Percentiles rank a stretch among this genome's conserved stretches.
Evolutionary conservation across 176 grass and related monocot genomes (phyloP).

Genomic region (Tuctoria greenei): DNA sequence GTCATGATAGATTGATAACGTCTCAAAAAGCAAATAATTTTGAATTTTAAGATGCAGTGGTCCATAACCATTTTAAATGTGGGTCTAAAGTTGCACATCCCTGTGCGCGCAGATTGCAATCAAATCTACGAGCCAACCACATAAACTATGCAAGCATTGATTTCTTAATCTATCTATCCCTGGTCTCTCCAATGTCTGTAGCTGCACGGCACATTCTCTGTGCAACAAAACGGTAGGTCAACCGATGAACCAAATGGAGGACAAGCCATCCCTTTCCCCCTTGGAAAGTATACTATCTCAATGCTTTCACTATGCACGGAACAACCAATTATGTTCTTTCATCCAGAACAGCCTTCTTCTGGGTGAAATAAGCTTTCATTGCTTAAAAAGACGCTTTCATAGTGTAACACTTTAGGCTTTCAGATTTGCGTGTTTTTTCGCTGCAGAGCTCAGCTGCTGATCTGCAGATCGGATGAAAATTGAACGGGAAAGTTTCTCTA

Average conservation of each 20-base stretch:
- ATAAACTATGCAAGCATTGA: constrained; percentile 15
- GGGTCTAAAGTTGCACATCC: constrained; percentile 3
- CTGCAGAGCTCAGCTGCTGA: neutral
- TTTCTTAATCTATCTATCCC: constrained; percentile 15
- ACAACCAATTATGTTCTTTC: neutral
- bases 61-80: constrained; percentile 15
- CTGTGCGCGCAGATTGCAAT: neutral
- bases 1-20: neutral
- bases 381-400: neutral
- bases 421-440: neutral
- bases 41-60: constrained; percentile 17
- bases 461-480: neutral
- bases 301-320: neutral
- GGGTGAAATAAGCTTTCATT: no score
- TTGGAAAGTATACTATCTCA: neutral
- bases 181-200: neutral
- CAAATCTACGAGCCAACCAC: neutral
- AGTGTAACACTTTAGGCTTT: neutral
- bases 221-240: constrained; percentile 16
- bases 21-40: neutral
- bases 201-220: neutral
- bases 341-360: no score
- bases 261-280: neutral
- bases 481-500: neutral
- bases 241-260: neutral